Conservation (phyloP, 2,329 filamentous ascomycete species). For the Beauveria rudraprayagi region DNA sequence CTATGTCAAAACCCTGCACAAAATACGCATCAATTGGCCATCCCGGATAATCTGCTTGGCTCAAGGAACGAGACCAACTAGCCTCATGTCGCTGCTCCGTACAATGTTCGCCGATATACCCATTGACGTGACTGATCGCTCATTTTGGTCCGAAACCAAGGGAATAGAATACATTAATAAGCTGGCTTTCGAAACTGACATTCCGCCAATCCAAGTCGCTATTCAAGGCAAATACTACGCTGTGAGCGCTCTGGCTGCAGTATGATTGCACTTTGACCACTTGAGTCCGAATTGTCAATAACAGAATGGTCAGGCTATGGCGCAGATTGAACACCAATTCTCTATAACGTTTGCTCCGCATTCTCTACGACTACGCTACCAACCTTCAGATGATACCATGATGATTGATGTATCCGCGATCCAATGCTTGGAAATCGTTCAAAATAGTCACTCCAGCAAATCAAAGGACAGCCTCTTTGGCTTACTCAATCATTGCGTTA, state of each 20-base stretch:
- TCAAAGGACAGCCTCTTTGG: slow-evolving; percentile 81
- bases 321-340: slow-evolving; percentile 68
- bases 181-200: slow-evolving; percentile 71
- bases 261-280: slow-evolving; percentile 33
- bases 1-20: slow-evolving; percentile 81
- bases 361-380: slow-evolving; percentile 77
- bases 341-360: slow-evolving; percentile 64
- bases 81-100: slow-evolving; percentile 28
- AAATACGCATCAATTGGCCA: slow-evolving; percentile 72
- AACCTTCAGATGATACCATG: slow-evolving; percentile 87
- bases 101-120: slow-evolving; percentile 18
- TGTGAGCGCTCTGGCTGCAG: slow-evolving; percentile 76
- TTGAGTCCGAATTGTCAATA: slow-evolving; percentile 13
- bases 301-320: slow-evolving; percentile 53
- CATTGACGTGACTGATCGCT: slow-evolving; percentile 55
- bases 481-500: slow-evolving; percentile 74
- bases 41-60: slow-evolving; percentile 71
- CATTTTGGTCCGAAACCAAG: slow-evolving; percentile 72
- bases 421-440: slow-evolving; percentile 77
- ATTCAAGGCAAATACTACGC: slow-evolving; percentile 80
- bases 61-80: slow-evolving; percentile 59
- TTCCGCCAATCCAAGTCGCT: slow-evolving; percentile 72
- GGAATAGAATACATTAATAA: slow-evolving; percentile 72
- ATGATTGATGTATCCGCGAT: slow-evolving; percentile 90
- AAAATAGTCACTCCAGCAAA: slow-evolving; percentile 70